Base-by-base conservation (phyloP, 495 filamentous ascomycete species). In the Xylaria longipes region DNA sequence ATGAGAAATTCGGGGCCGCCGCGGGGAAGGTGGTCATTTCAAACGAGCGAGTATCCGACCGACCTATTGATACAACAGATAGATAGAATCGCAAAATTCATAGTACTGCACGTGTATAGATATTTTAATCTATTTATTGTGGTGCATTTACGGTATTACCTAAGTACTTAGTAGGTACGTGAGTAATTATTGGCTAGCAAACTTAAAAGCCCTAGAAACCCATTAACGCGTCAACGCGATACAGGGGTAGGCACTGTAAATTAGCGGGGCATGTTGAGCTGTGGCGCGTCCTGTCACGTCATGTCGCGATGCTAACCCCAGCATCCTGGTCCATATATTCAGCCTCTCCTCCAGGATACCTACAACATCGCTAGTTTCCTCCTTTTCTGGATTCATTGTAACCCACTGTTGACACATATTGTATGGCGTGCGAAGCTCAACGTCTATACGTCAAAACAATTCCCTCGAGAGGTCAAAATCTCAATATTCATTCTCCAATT, bases 221-320 rank as follows among this genome's bases (percentile, higher is more conserved):
- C 14, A 60, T 60, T 60, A 60, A 60, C 57, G 57, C 57, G 57
- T 60, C 4, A 39, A 43, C 60, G 60, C 48, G 46, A 39, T 15
- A 68, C 25, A 17, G 22, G 65, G 22, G 3, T 17, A 31, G 27
- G 17, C n/a, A n/a, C n/a, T n/a, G n/a, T 14, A 25, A 39, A 3
- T 61, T 61, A 12, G 68, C 57, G 68, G 69, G 69, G 69, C 46
- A 58, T 25, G 15, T 35, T 43, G 11, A 29, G 31, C 46, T 31
- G 29, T 15, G 31, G 65, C 65, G 68, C 68, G 58, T 70, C 68
- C 58, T 17, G 68, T 43, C 68, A 70, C 68, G 57, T 71, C 69
- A 54, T 64, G 46, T 57, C 52, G 46, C 69, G 57, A 57, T 48
- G 41, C 61, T 46, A 29, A 2, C 22, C 7, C 60, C 31, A 7